Evolutionary conservation across 805 yeast genomes (phyloP).

Genomic region (Lipomyces mesembrius): DNA sequence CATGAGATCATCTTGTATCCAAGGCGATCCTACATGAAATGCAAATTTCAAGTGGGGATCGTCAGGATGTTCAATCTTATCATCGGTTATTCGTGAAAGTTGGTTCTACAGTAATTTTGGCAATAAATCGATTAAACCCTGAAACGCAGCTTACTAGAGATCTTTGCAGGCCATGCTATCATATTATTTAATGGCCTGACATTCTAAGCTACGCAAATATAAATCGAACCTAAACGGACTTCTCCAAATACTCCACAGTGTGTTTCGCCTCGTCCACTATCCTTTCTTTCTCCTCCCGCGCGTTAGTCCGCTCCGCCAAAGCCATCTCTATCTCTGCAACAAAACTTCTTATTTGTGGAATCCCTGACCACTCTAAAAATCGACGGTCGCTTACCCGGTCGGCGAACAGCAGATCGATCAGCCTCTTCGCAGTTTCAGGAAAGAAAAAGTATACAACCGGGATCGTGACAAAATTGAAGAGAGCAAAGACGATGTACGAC

Average conservation of each 20-base stretch:
- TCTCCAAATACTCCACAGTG: conserved; percentile 17
- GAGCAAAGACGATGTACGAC: conserved; percentile 65
- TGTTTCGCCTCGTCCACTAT: conserved; percentile 21
- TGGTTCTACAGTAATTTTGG: too few species aligned
- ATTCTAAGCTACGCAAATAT: too few species aligned
- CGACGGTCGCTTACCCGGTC: conserved; percentile 28
- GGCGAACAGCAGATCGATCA: conserved; percentile 40
- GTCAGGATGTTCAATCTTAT: too few species aligned
- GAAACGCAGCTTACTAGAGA: too few species aligned
- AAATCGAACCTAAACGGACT: not conserved
- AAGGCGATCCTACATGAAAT: too few species aligned
- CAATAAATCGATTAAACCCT: too few species aligned
- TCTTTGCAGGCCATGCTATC: too few species aligned
- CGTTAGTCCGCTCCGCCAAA: conserved; percentile 15
- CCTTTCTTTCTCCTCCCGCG: conserved; percentile 13
- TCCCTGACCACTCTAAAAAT: conserved; percentile 25
- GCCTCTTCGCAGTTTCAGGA: conserved; percentile 66
- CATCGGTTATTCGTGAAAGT: too few species aligned
- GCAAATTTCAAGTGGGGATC: too few species aligned
- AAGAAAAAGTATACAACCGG: conserved; percentile 53
- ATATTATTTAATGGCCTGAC: too few species aligned
- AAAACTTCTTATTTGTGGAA: conserved; percentile 22
- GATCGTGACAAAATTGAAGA: conserved; percentile 54
- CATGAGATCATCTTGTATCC: too few species aligned
- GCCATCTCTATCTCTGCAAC: conserved; percentile 20